phyloP scores from a whole-genome alignment of 2,329 filamentous ascomycete genomes.

The Tolypocladium endophyticum region DNA sequence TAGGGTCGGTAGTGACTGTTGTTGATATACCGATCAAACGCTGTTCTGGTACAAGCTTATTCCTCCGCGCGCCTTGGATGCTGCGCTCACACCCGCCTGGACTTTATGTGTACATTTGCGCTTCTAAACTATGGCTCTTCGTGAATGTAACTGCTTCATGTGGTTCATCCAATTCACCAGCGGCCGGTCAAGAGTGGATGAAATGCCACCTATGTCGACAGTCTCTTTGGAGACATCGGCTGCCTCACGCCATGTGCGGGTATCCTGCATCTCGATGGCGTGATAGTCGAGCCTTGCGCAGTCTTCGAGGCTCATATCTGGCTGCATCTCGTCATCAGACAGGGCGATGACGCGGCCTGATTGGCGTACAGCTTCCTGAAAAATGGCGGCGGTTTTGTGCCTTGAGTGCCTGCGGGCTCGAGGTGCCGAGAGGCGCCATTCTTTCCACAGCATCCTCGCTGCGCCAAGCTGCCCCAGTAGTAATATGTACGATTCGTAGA shows the following conservation, averaged over 20 bases:
- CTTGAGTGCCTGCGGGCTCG: neutral
- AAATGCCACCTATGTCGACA: neutral
- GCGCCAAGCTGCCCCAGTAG: conserved; percentile 20
- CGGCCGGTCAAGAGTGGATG: conserved; percentile 2
- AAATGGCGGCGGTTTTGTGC: conserved; percentile 1
- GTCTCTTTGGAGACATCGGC: neutral
- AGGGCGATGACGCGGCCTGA: conserved; percentile 3
- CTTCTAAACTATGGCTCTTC: neutral
- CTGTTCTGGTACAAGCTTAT: neutral
- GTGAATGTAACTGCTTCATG: neutral
- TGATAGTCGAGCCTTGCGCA: conserved; percentile 10
- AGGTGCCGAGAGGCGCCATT: conserved; percentile 12
- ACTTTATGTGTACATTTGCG: neutral
- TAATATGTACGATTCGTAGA: conserved; percentile 16
- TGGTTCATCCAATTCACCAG: conserved; percentile 1
- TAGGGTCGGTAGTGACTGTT: neutral
- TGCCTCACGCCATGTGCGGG: neutral
- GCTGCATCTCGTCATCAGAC: neutral
- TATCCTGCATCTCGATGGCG: conserved; percentile 8
- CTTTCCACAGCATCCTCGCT: conserved; percentile 18
- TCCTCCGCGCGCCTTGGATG: neutral
- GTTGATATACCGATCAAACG: neutral
- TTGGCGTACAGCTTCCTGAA: conserved; percentile 4
- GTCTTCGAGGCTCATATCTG: conserved; percentile 5
- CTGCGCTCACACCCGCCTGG: neutral